These are phyloP conservation scores for Fusarium sp. DNA, from an alignment of 2,329 filamentous ascomycete species.

Conservation along the genomic window DNA sequence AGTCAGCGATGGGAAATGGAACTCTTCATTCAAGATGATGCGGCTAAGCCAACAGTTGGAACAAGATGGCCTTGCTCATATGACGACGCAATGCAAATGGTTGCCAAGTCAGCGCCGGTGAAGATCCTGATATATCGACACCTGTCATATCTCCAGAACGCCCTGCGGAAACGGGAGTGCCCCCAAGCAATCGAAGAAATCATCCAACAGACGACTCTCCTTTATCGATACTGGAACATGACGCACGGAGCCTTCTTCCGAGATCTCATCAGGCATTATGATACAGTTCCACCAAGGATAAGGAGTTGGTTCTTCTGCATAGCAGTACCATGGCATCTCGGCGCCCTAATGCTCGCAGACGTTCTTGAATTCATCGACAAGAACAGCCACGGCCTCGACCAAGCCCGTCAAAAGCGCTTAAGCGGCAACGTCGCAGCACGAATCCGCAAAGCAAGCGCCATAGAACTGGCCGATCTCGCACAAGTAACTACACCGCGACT, in stretches of 20 bases:
- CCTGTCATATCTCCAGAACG: not conserved
- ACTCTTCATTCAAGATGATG: not conserved
- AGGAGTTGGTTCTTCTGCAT: not conserved
- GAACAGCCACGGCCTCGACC: not conserved
- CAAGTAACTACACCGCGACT: not conserved
- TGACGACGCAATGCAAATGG: not conserved
- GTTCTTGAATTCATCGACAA: not conserved
- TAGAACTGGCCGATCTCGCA: not conserved
- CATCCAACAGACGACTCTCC: not conserved
- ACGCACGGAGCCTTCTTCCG: not conserved
- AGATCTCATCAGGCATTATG: not conserved
- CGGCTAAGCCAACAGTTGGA: not conserved
- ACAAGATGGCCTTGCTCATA: not conserved
- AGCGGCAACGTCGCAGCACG: not conserved
- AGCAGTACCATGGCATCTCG: not conserved
- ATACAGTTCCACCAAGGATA: rapidly evolving
- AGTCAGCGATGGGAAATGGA: not conserved
- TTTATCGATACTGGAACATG: not conserved
- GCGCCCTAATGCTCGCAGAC: not conserved
- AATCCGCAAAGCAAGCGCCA: not conserved
- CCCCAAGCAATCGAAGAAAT: not conserved
- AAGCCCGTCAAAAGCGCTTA: not conserved
- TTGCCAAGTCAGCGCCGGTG: not conserved
- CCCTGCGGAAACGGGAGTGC: not conserved
- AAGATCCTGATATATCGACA: not conserved